Base-by-base conservation (phyloP, 208 protist genomes). In the Leishmania amazonensis region DNA sequence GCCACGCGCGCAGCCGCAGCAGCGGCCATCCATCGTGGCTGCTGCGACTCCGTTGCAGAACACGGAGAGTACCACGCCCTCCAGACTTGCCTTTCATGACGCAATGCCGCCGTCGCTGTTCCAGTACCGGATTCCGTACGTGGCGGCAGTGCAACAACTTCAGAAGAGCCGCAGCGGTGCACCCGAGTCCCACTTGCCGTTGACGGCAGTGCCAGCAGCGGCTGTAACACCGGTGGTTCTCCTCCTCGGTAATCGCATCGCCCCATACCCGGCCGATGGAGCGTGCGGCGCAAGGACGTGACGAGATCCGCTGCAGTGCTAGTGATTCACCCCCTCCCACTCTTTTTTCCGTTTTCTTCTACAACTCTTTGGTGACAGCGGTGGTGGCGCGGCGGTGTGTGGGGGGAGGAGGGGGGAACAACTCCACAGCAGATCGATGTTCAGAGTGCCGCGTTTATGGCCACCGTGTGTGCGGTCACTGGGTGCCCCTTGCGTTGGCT, bases 101-200 rank as follows among this genome's bases (percentile, higher is more conserved):
- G 35, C 51, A 45, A 17, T 1, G 17, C 2, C 49, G 17, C 11
- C 72, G 13, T 28, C 73, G 47, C 24, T 5, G 4, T n/a, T 3
- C 1, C 75, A 67, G 60, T 81, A 13, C n/a, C 40, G 64, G 19
- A 79, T 85, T 19, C 83, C 83, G 1, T 85, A 85, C 58, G 78
- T 85, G 65, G 78, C 51, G 64, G 51, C 38, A 3, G 83, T 85
- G 40, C 35, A 24, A 49, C 9, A 57, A 3, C 51, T 2, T 54
- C 40, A 47, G 51, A n/a, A 65, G 24, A 35, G 54, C n/a, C 11
- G 2, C 73, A 62, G 51, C 35, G 51, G 51, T 64, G 73, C 35
- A 31, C 3, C 45, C 19, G 51, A 40, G n/a, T 21, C 45, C 4
- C 51, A 62, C 73, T 28, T 17, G 38, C 70, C 70, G 70, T 51